These are phyloP conservation scores for Parasitella parasitica DNA, from an alignment of 371 early-diverging fungal species.

Conservation along the genomic window DNA sequence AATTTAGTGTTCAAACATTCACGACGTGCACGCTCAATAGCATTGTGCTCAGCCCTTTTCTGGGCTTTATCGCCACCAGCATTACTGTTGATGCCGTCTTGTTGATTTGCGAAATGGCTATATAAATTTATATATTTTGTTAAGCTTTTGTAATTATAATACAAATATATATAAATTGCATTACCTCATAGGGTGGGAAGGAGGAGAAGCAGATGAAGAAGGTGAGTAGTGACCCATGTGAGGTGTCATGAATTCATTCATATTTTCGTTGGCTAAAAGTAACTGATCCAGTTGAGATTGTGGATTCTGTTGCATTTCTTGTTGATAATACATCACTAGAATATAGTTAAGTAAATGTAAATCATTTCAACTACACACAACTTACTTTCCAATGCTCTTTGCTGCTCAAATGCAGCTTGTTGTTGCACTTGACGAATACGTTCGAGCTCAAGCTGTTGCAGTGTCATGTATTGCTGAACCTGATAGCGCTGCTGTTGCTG, in stretches of 20 bases:
- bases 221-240: neutral
- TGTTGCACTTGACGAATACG: constrained; percentile 20
- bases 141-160: neutral
- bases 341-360: neutral
- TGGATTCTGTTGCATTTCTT: constrained; percentile 4
- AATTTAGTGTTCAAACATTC: constrained; percentile 71
- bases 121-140: neutral
- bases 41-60: constrained; percentile 72
- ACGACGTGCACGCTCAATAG: constrained; percentile 73
- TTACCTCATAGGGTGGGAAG: constrained; percentile 2
- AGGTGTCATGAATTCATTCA: neutral
- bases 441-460: constrained; percentile 16
- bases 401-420: constrained; percentile 20
- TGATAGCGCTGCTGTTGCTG: neutral
- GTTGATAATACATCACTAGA: constrained; percentile 18
- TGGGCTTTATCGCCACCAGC: constrained; percentile 38
- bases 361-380: neutral
- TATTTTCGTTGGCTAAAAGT: constrained; percentile 30
- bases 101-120: neutral
- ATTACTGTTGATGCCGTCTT: neutral
- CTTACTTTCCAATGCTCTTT: constrained; percentile 19
- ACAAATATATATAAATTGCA: too few relatives aligned
- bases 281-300: constrained; percentile 13
- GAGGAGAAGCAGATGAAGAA: neutral
- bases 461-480: neutral